Conservation (phyloP, 1,284 basidiomycete species). For the Mrakiaceae sp. region DNA sequence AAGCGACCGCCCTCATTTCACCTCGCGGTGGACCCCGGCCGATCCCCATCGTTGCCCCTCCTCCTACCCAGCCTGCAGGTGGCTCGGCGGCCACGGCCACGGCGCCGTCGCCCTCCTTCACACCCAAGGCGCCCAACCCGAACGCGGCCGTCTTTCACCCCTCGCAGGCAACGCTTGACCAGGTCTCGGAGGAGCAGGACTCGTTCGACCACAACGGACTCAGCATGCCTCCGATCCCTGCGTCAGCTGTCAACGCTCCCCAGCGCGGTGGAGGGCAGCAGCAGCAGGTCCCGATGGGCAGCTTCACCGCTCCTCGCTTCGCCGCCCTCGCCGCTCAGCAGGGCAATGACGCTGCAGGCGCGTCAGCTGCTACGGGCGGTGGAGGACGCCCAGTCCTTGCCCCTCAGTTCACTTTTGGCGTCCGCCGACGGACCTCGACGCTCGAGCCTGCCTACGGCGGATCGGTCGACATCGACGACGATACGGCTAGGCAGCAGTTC, state of each 20-base stretch:
- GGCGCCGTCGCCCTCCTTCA: background rate
- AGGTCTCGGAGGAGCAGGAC: slow-evolving; percentile 16
- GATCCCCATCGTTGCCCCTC: background rate
- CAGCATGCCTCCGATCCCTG: slow-evolving; percentile 1
- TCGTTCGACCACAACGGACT: background rate
- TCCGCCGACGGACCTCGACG: slow-evolving; percentile 35
- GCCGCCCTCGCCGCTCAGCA: slow-evolving; percentile 70
- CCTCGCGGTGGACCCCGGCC: background rate
- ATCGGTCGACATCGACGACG: background rate
- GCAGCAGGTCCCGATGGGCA: slow-evolving; percentile 34
- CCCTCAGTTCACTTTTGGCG: slow-evolving; percentile 77
- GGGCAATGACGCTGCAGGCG: background rate
- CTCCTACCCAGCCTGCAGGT: background rate
- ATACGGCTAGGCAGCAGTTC: slow-evolving; percentile 21
- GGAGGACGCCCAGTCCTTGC: slow-evolving; percentile 76
- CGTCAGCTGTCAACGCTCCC: background rate
- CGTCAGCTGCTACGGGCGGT: slow-evolving; percentile 15
- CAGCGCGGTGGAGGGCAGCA: slow-evolving; percentile 18
- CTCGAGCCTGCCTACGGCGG: background rate
- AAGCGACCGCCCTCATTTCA: background rate
- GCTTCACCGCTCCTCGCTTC: slow-evolving; percentile 74
- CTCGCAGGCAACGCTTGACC: slow-evolving; percentile 11
- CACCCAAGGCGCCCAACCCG: slow-evolving; percentile 13
- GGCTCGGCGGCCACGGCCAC: background rate
- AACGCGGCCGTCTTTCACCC: slow-evolving; percentile 16